These are phyloP conservation scores for Penicillium maclennaniae DNA, from an alignment of 495 filamentous ascomycete species.

Conservation along the genomic window DNA sequence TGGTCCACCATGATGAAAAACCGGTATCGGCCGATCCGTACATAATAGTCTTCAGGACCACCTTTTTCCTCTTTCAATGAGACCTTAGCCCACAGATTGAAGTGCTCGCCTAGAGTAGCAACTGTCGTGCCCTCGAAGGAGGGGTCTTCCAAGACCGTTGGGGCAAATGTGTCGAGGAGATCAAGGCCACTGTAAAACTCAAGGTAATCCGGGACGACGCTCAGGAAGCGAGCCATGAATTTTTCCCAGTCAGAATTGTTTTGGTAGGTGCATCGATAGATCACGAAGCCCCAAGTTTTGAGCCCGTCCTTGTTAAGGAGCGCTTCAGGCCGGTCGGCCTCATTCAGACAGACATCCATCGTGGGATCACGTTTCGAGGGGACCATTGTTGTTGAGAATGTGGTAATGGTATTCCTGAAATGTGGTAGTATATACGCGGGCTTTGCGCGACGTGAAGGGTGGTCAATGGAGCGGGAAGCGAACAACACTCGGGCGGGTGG, in stretches of 20 bases:
- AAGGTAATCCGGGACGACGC: constrained; percentile 4
- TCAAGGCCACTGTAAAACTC: constrained; percentile 24
- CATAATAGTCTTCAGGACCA: not conserved
- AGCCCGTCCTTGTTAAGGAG: constrained; percentile 16
- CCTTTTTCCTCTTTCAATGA: constrained; percentile 18
- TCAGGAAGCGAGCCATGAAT: constrained; percentile 9
- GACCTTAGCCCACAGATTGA: constrained; percentile 11
- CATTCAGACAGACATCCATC: constrained; percentile 2
- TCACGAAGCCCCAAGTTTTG: constrained; percentile 27
- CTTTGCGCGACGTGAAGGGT: constrained; percentile 2
- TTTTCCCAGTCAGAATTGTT: constrained; percentile 27
- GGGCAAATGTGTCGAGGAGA: constrained; percentile 24
- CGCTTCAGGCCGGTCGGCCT: constrained; percentile 21
- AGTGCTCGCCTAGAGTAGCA: constrained; percentile 22
- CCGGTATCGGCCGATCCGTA: constrained; percentile 16
- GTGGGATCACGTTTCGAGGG: constrained; percentile 3
- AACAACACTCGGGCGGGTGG: constrained; percentile 1
- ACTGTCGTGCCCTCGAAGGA: constrained; percentile 26
- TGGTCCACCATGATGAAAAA: constrained; percentile 28
- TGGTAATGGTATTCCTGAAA: not conserved
- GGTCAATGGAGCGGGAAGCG: not conserved
- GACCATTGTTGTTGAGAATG: not conserved
- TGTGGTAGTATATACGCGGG: not conserved
- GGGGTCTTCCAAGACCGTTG: constrained; percentile 28
- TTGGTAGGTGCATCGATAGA: constrained; percentile 33